Evolutionary conservation across 2,329 filamentous ascomycete species (phyloP).

Genomic region (Furcasterigmium furcatum): DNA sequence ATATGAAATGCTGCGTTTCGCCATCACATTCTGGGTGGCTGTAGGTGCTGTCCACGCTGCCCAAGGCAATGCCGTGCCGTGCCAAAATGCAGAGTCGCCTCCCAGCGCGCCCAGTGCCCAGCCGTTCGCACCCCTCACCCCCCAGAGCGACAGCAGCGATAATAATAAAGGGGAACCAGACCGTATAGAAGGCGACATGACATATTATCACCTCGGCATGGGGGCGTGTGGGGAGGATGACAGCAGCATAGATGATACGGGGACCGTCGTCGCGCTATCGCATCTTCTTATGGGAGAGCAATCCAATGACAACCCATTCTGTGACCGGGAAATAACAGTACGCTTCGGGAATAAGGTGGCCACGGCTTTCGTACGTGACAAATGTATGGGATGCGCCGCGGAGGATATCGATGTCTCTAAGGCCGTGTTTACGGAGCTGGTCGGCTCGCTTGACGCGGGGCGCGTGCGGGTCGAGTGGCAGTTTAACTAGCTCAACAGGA

Average conservation of each 20-base stretch:
- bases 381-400: slow-evolving; percentile 7
- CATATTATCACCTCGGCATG: slow-evolving; percentile 6
- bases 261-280: slow-evolving; percentile 6
- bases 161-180: too few relatives aligned
- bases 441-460: slow-evolving; percentile 3
- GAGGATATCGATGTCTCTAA: slow-evolving; percentile 7
- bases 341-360: background rate
- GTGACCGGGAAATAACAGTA: background rate
- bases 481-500: too few relatives aligned
- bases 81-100: too few relatives aligned
- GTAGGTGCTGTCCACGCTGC: too few relatives aligned
- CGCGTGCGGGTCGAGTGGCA: slow-evolving; percentile 1
- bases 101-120: too few relatives aligned
- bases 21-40: too few relatives aligned
- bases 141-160: too few relatives aligned
- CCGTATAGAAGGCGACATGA: slow-evolving; percentile 8
- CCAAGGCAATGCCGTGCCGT: background rate
- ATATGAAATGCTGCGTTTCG: too few relatives aligned
- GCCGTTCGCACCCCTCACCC: too few relatives aligned
- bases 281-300: slow-evolving; percentile 6
- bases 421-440: slow-evolving; percentile 2
- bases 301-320: slow-evolving; percentile 9
- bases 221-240: slow-evolving; percentile 7
- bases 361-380: slow-evolving; percentile 4
- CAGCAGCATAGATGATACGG: background rate